Base-by-base conservation (phyloP, 2,329 filamentous ascomycete species). In the Fusarium lateritium region DNA sequence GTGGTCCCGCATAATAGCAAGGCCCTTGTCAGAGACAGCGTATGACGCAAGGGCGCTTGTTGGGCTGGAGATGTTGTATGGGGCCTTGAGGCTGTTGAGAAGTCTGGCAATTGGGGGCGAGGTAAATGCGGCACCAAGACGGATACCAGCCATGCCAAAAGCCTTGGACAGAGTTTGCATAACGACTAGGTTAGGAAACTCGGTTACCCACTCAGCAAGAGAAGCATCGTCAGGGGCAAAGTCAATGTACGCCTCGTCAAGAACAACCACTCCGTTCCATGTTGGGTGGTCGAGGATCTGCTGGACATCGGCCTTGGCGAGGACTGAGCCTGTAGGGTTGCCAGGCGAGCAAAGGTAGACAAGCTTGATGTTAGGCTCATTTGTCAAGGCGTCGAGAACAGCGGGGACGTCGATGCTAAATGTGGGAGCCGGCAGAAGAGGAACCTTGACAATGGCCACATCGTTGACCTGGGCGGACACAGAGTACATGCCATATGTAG, bases 131-230 rank as follows among this genome's bases (percentile, higher is more conserved):
- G 90, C 92, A 46, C 96, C 96, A 2, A 99, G 86, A 17, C 96
- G 87, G 77, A 99, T 97, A 51, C 95, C 96, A 6, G 96, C 96
- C 76, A 99, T 88, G 28, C 96, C 96, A 76, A 99, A 99, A 0
- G 94, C 96, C 80, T 99, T 99, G 75, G 93, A 97, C n/a, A 98
- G 86, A 2, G 96, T 99, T 84, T 99, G 96, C 93, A 98, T 94
- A 59, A 99, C 94, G 19, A 98, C 94, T 26, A 99, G 85, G 79
- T 99, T 99, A 51, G 95, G 94, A 89, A 93, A 97, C 76, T 97
- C 94, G 36, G 88, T 85, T 2, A 97, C 94, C 91, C 93, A 97
- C 80, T 97, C 93, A 26, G 96, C 95, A 26, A 98, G 86, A 70
- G 92, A 97, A 42, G 92, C 86, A 26, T 88, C 90, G 17, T 80